Base-by-base conservation (phyloP, 768 basidiomycete species). In the Rhizopogon vulgaris region DNA sequence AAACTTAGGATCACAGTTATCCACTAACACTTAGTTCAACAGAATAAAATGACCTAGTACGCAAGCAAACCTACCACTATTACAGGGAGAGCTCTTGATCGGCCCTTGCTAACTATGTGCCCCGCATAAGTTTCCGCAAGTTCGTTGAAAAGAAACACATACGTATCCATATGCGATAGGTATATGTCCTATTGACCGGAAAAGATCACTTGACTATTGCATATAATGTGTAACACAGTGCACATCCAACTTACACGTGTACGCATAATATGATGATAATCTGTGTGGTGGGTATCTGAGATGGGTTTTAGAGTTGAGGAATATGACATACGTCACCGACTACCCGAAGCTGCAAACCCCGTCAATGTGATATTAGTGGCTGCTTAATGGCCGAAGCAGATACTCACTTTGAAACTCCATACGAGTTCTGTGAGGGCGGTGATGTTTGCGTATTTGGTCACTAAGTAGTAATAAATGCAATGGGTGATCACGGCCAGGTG, bases 401-500 rank as follows among this genome's bases (percentile, higher is more conserved):
- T 6, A 36, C 30, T 17, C 22, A 48, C 48, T 36, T 25, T 30
- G 48, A 53, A 34, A n/a, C 32, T n/a, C 72, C 71, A 71, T 24
- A 60, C 67, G 3, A 69, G 62, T 6, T 49, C 57, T 4, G 62
- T 49, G 24, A 72, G 49, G 17, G 60, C 60, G 4, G 52, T 3
- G 4, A 68, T 65, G 53, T 71, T 67, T 28, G 48, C 59, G 48
- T 65, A 71, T 40, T 69, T 71, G 6, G 57, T 60, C 34, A 73
- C 62, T 30, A 69, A 52, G 59, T 72, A 73, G 55, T 61, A 64
- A 56, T 73, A 73, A 12, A 72, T 27, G 22, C 58, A 59, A 48
- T 72, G 69, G 1, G 69, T 64, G 24, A 70, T 56, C 18, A 73
- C 58, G 0, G 61, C 65, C 32, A 72, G 56, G 39, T 72, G 70